Evolutionary conservation across 225 moss, liverwort and hornwort genomes (phyloP), one percentile per base, ranked within the genome.

Genomic region (Lunularia cruciata): DNA sequence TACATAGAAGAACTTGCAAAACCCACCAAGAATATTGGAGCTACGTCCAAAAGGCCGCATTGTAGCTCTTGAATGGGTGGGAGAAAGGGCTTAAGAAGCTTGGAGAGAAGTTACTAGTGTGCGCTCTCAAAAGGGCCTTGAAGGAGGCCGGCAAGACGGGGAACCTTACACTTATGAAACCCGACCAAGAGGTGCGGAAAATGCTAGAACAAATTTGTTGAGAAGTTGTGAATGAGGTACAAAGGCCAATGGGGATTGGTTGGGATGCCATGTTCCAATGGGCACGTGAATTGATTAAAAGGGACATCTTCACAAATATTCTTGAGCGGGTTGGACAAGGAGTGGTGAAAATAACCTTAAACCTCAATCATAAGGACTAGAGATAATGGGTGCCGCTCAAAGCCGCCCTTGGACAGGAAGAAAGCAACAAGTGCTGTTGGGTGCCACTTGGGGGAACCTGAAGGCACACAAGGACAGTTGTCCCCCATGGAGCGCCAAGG

Each of bases 151-250:
- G 25, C 54, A 55, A 26, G 54, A 26, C n/a, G 6, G 52, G 14
- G 63, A 43, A 36, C 63, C 33, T 63, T 38, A 63, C 63, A 63
- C 63, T 43, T 63, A 28, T 63, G 8, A 63, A 63, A 34, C 40
- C 63, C 3, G 40, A 63, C 42, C 32, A 63, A 63, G 42, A 63
- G 63, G 63, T 63, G 63, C 63, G 36, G 42, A 63, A 43, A 63
- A 63, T 63, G 63, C 42, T 63, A 43, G 33, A 63, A 63, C 63
- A 63, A 63, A 23, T 63, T n/a, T 63, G 36, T 43, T 22, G 63
- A 63, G 63, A 63, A 63, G 34, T 35, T 63, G 63, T 63, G 63
- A 63, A 36, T 63, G 63, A 63, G 38, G 63, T 63, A 38, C 63
- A 63, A 63, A 63, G 63, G 6, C 63, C 63, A 38, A 63, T 22